phyloP scores from a whole-genome alignment of 352 stramenopile genomes.

The Phytophthora sp. region DNA sequence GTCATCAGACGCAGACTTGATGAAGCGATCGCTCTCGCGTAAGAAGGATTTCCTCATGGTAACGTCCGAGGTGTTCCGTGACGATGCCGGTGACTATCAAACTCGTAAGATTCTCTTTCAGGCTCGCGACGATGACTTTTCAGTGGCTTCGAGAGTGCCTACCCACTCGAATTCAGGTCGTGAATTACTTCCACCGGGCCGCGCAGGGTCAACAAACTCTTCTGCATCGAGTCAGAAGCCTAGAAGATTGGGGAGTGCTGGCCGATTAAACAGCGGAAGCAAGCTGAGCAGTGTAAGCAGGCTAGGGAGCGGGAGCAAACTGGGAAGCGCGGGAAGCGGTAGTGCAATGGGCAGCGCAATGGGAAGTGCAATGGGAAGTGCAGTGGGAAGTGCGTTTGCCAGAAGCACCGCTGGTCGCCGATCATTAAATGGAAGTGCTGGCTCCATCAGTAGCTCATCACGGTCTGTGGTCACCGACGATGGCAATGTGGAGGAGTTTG shows the following conservation, averaged over 20 bases:
- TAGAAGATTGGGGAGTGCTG: constrained; percentile 31
- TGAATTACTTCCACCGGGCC: constrained; percentile 45
- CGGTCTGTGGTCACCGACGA: constrained; percentile 44
- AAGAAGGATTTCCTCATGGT: constrained; percentile 93
- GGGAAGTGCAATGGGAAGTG: constrained; percentile 18
- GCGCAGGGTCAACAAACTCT: constrained; percentile 45
- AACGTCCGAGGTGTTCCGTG: constrained; percentile 88
- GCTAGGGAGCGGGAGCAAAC: constrained; percentile 18
- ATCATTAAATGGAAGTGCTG: constrained; percentile 51
- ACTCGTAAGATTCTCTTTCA: constrained; percentile 91
- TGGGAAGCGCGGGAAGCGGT: constrained; percentile 2
- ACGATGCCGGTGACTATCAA: constrained; percentile 86
- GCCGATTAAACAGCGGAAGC: constrained; percentile 10
- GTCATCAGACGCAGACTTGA: constrained; percentile 67
- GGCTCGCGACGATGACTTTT: constrained; percentile 86
- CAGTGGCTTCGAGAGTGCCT: constrained; percentile 78
- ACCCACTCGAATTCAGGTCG: constrained; percentile 72
- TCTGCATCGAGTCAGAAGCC: constrained; percentile 48
- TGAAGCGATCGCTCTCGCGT: constrained; percentile 84
- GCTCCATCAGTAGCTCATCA: constrained; percentile 59
- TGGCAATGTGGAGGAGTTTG: constrained; percentile 54
- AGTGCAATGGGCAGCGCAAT: constrained; percentile 26
- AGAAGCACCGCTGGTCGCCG: constrained; percentile 37
- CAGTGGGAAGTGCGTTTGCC: constrained; percentile 16
- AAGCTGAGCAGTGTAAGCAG: constrained; percentile 13